Evolutionary conservation across 1,284 basidiomycete genomes (phyloP), one percentile per base, ranked within the genome.

Genomic region (Stereum hirsutum): DNA sequence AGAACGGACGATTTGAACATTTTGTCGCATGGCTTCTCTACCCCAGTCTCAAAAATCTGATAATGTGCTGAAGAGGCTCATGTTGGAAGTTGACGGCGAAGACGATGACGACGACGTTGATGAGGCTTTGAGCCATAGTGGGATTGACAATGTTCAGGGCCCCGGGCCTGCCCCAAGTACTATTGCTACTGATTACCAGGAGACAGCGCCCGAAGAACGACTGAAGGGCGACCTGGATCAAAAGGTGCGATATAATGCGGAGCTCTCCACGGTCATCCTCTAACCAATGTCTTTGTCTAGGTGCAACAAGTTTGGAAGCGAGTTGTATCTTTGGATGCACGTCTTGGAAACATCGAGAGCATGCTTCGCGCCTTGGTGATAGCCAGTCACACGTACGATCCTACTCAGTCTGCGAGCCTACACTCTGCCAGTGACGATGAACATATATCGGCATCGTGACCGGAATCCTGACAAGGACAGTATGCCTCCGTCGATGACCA

Each of bases 41-140:
- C n/a, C n/a, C n/a, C 32, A 42, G 41, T 42, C 41, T 6, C 41
- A 42, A 24, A 35, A 42, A 15, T 23, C 32, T 6, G 32, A 42
- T 17, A 42, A 42, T 15, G 26, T 35, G 11, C 25, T 33, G n/a
- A 31, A 24, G 41, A 19, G 6, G 23, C 20, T 42, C 14, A 12
- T 39, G 17, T 15, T 21, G 19, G 31, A 14, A 20, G 32, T 17
- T 19, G 32, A 27, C 10, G 41, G 27, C 2, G 30, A 33, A 10
- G 32, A 34, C 10, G 41, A 42, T 26, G 30, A 42, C 10, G 41
- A 26, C 11, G 41, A 26, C n/a, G 32, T 26, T 14, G 41, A 34
- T 2, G 32, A 42, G 5, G 28, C 12, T 7, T n/a, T n/a, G n/a
- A n/a, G n/a, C n/a, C n/a, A n/a, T n/a, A n/a, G n/a, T n/a, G 31